Evolutionary conservation across 805 yeast species (phyloP), one percentile per base, ranked within the genome.

Genomic region (Grigorovia transvaalensis): DNA sequence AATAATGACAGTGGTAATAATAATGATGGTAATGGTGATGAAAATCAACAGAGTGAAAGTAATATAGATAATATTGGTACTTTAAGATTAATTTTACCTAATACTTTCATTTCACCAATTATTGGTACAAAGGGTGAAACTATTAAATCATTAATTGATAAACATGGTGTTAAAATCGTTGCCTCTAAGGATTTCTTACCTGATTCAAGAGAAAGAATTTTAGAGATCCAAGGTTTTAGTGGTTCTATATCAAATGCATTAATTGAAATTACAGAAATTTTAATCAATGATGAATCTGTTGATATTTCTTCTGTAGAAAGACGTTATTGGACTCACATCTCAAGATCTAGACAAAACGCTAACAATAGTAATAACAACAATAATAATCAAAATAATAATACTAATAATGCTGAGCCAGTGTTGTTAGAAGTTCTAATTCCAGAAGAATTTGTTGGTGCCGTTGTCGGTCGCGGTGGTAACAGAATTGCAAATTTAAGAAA

Each of bases 401-500:
- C 17, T 15, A 48, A 44, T n/a, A 19, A 46, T 23, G 46, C 49
- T 40, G 49, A 53, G n/a, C 23, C n/a, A 15, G 35, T 43, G 20
- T 43, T 44, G 18, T 33, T 44, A 20, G 60, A 59, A 13, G 57
- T 63, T 9, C 50, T 57, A 30, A 84, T 88, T 63, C 88, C 95
- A 42, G 82, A 84, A 57, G 87, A 82, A 54, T 81, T 82, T 71
- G 96, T 89, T 46, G 96, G 96, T 45, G 91, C 95, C 49, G 74
- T 89, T 51, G 87, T 89, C 59, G 96, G 96, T 54, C 84, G 84
- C 58, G 81, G 83, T 57, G 96, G 96, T 43, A 72, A 86, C 30
- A 79, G 95, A 69, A 88, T 89, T 58, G 93, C 85, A 66, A 95
- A 89, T 55, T 84, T 89, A 49, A 78, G 96, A 59, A 80, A 84